phyloP scores from a whole-genome alignment of 768 basidiomycete genomes.

The Filobasidium wieringae region DNA sequence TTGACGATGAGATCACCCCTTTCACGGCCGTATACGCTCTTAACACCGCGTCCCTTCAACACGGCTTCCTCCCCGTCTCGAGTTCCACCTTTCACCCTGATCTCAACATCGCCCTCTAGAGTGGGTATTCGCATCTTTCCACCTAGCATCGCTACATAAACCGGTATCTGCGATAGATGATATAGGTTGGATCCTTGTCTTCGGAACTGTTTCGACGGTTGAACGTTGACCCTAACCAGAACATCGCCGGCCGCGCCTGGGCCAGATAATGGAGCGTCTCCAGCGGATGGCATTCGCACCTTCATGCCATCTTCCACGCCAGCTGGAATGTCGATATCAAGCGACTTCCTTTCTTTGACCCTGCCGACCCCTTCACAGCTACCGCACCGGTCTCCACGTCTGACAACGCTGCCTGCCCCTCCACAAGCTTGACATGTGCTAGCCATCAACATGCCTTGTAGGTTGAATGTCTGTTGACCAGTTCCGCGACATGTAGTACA shows the following conservation, averaged over 20 bases:
- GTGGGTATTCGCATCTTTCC: conserved; percentile 87
- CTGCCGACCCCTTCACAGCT: conserved; percentile 78
- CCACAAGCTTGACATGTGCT: conserved; percentile 73
- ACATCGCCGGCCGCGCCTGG: conserved; percentile 74
- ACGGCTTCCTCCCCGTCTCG: conserved; percentile 98
- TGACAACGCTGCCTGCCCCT: conserved; percentile 69
- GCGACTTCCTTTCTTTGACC: conserved; percentile 62
- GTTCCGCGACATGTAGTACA: conserved; percentile 75
- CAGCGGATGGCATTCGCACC: conserved; percentile 63
- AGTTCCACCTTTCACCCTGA: conserved; percentile 80
- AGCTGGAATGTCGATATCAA: conserved; percentile 72
- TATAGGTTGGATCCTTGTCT: conserved; percentile 86
- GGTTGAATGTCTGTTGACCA: conserved; percentile 75
- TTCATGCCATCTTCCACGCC: conserved; percentile 94
- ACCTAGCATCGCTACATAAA: conserved; percentile 85
- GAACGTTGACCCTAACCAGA: conserved; percentile 71
- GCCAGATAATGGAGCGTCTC: conserved; percentile 71
- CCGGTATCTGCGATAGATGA: conserved; percentile 76
- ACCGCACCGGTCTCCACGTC: conserved; percentile 63
- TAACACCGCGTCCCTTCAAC: conserved; percentile 71
- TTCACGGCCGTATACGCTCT: conserved; percentile 29
- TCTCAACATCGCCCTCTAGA: conserved; percentile 87
- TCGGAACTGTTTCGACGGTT: conserved; percentile 68
- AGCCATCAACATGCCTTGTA: conserved; percentile 96
- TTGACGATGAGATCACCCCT: conserved; percentile 71